Evolutionary conservation across 2,329 filamentous ascomycete species (phyloP), one percentile per base, ranked within the genome.

Genomic region (Fusarium kyushuense): DNA sequence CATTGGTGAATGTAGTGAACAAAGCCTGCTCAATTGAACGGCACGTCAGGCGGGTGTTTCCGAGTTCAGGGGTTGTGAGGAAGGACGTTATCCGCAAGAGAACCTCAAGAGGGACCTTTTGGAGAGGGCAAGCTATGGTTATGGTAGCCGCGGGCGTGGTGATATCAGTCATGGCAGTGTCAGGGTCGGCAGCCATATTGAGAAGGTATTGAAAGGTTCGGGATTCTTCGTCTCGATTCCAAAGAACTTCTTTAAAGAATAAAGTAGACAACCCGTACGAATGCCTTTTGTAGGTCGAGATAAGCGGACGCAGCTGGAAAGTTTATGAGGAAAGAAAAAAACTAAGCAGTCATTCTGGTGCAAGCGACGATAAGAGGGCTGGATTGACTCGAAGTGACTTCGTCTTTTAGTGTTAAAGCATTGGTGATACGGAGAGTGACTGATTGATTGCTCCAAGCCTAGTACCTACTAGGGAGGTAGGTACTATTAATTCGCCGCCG

Each of bases 41-140:
- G 78, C 87, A 89, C 4, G 82, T 82, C 17, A 83, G 77, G 9
- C 89, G 87, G 10, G 91, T 74, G 14, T 77, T 74, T 59, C 84
- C 81, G 19, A 90, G 82, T 10, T 90, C 88, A 0, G 76, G 54
- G 0, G 89, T 91, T 0, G 80, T 79, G 19, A 92, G 82, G 47
- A 81, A 77, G 5, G 76, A 75, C 1, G 85, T 82, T 65, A 91
- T 84, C 19, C 84, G 81, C 16, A 86, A 76, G 3, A 91, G 79
- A 14, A 91, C 75, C 79, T 91, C 89, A 17, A 85, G 77, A 0
- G 89, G 89, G 3, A 89, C 70, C n/a, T 69, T 73, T 10, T 74
- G 70, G 25, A 80, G 70, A 32, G 71, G 72, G 52, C 68, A 69
- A 9, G 43, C 33, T 21, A 58, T 35, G 9, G 54, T 30, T 17